These are phyloP conservation scores for Geotrichum klebahnii DNA, from an alignment of 1,139 yeast genomes.

Conservation along the genomic window DNA sequence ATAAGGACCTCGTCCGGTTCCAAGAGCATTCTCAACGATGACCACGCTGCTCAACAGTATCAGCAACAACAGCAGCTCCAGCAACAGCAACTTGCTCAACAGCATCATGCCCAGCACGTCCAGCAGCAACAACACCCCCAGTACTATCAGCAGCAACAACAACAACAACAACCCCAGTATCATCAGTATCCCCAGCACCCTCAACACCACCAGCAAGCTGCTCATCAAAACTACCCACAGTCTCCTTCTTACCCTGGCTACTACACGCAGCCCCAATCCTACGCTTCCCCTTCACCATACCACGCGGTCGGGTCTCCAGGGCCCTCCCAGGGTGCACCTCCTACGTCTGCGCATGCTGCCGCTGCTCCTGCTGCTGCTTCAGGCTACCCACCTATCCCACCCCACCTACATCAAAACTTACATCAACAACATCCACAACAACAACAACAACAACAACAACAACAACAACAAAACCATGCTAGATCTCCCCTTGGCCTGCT, in stretches of 20 bases:
- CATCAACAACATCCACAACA: background rate
- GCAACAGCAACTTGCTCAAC: background rate
- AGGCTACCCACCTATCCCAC: background rate
- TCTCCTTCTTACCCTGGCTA: background rate
- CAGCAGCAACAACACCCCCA: background rate
- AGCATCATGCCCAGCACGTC: background rate
- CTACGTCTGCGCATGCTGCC: background rate
- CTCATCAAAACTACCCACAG: background rate
- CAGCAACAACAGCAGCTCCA: conserved; percentile 2
- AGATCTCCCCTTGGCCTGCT: no score
- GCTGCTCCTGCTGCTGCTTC: background rate
- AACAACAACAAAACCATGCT: no score
- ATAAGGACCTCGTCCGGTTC: conserved; percentile 7
- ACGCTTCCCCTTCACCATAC: background rate
- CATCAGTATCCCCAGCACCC: background rate
- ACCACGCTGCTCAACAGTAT: background rate
- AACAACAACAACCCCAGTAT: conserved; percentile 2
- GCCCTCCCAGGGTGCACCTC: background rate
- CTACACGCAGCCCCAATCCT: background rate
- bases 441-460: background rate
- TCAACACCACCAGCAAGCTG: background rate
- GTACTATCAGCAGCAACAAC: background rate
- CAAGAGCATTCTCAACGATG: background rate
- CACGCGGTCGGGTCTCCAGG: background rate
- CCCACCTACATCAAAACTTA: background rate